Evolutionary conservation across 1,284 basidiomycete genomes (phyloP), one percentile per base, ranked within the genome.

Genomic region (Pulveroboletus ridleyi): DNA sequence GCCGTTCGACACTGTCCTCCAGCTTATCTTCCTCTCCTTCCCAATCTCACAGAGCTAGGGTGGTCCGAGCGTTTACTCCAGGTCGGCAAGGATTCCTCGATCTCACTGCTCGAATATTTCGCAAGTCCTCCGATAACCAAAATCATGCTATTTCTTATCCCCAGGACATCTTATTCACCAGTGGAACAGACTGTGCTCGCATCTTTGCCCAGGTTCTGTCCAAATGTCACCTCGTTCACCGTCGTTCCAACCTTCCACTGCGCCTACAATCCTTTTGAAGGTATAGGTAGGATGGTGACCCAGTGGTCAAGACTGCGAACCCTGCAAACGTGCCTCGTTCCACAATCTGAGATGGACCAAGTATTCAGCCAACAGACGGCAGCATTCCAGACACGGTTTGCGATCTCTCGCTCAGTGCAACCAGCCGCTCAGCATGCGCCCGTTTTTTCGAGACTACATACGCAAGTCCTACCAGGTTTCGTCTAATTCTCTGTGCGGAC

Each of bases 181-280:
- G 20, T 50, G 5, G 69, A 69, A 47, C 35, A 58, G 6, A 50
- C 62, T 20, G 46, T 63, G 2, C 18, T 72, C 11, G 58, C 52
- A 14, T 59, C 69, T 29, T n/a, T 72, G 33, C 69, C 55, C 4
- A 33, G 22, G 22, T 62, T 69, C 17, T 69, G 66, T 56, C 66
- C 70, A 2, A 71, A 66, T 25, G 58, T 71, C 52, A 69, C 66
- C 11, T 71, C 69, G 8, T 62, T 69, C 47, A 53, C 49, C 22
- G 2, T 71, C 25, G 10, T 23, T 23, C 47, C 59, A 44, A 14
- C 20, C 25, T 54, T 49, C 41, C 58, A 57, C 18, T 64, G 64
- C 59, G 54, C 56, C 18, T 39, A 66, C 14, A 46, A 58, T 49
- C 58, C 54, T 22, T 42, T 11, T 14, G 35, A 9, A 39, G 60